A percentile compares a stretch with the other conserved stretches of the same genome.
These are phyloP conservation scores for Eremochloa ophiuroides DNA, from an alignment of 176 grass and related monocot genomes.

Conservation along the genomic window DNA sequence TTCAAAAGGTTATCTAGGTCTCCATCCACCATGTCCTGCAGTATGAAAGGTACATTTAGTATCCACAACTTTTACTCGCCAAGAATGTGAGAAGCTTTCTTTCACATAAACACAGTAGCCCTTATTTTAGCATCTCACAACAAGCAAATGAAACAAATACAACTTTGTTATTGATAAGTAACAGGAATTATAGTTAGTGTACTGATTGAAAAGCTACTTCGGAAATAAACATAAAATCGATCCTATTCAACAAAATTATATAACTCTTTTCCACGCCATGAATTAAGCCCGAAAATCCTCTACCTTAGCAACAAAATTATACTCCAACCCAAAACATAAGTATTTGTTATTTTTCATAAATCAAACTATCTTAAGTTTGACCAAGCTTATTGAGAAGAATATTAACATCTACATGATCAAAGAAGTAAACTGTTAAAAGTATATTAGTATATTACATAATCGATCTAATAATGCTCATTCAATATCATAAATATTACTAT, in stretches of 20 bases:
- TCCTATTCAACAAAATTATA: background rate
- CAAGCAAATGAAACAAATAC: background rate
- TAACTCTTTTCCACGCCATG: background rate
- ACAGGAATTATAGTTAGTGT: background rate
- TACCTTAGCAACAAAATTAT: background rate
- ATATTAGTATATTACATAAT: too few species aligned
- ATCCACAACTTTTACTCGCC: background rate
- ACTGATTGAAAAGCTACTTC: background rate
- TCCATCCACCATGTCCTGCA: constrained; percentile 76
- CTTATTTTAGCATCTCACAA: constrained; percentile 10
- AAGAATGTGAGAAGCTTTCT: background rate
- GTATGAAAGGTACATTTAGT: constrained; percentile 23
- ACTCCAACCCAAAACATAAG: background rate
- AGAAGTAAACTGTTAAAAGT: too few species aligned
- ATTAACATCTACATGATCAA: background rate
- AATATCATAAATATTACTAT: background rate
- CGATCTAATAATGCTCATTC: too few species aligned
- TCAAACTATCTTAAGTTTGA: too few species aligned
- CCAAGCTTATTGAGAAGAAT: background rate
- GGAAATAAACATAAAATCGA: background rate
- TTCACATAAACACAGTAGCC: background rate
- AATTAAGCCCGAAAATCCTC: background rate
- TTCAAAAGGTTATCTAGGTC: constrained; percentile 58
- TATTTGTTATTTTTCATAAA: background rate
- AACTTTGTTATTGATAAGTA: background rate